Base-by-base conservation (phyloP, 164 flowering plant genomes). In the Berberis thunbergii region DNA sequence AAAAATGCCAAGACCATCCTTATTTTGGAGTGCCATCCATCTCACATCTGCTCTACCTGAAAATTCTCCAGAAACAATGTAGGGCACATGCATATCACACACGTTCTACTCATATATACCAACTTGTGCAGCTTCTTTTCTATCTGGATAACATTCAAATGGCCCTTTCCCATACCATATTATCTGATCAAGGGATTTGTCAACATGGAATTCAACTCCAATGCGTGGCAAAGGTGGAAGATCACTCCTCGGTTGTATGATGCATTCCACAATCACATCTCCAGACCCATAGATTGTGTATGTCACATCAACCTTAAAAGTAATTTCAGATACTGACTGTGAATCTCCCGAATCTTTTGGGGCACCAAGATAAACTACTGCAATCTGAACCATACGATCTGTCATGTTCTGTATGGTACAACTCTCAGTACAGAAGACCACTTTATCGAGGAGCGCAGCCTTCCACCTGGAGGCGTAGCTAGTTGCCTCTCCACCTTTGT, bases 181-280 rank as follows among this genome's bases (percentile, higher is more conserved):
- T 39, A 86, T 67, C 65, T 68, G 73, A 61, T 84, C 81, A 73
- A 91, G 50, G 56, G 93, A 78, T 59, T 85, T 84, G 45, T 84
- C 86, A 68, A 94, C 69, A 52, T 87, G 88, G 62, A 94, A 85
- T 70, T 84, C 88, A 64, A 94, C 69, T 57, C 99, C 99, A 63
- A 94, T 77, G 5, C 99, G 95, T 12, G 99, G 96, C 77, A 94
- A 77, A 66, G 99, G 88, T n/a, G 99, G 99, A 75, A 94, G 88
- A 66, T 77, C 71, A 49, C 83, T 55, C 50, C 64, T 77, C 71
- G 96, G 97, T 54, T 64, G 67, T 6, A 89, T 87, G 61, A 72
- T 70, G 73, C 82, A 83, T 44, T 86, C 87, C 59, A 89, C 41
- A 55, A 91, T 75, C 59, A 94, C 77, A 63, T 94, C 97, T 52